phyloP scores from a whole-genome alignment of 2,329 filamentous ascomycete species.

The Emmonsia crescens region DNA sequence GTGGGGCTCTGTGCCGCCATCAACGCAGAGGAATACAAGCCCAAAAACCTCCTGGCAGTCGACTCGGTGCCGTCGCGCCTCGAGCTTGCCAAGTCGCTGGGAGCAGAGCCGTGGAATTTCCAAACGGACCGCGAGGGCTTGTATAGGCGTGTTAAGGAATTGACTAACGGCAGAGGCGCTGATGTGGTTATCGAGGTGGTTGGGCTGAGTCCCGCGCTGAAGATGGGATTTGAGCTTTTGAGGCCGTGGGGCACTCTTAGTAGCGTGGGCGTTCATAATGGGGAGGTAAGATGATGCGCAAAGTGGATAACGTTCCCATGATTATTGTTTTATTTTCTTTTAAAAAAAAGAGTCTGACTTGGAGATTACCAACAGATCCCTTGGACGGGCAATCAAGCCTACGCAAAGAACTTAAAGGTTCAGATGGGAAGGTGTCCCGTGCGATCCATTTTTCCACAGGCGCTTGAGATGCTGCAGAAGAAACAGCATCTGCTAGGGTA shows the following conservation, averaged over 20 bases:
- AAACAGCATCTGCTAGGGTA: conserved; percentile 58
- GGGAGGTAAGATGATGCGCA: conserved; percentile 41
- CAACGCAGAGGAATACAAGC: conserved; percentile 63
- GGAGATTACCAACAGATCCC: conserved; percentile 41
- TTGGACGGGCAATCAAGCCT: conserved; percentile 54
- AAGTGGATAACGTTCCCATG: neutral
- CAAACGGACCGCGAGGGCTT: conserved; percentile 54
- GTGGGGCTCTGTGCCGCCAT: conserved; percentile 77
- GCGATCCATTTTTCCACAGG: conserved; percentile 55
- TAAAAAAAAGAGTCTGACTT: conserved; percentile 1
- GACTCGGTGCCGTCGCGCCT: conserved; percentile 68
- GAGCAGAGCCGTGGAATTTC: conserved; percentile 78
- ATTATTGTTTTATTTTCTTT: neutral
- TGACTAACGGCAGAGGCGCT: conserved; percentile 69
- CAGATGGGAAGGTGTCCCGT: conserved; percentile 72
- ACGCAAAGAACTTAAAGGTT: conserved; percentile 58
- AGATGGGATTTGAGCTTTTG: conserved; percentile 59
- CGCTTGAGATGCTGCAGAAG: conserved; percentile 53
- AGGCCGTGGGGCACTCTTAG: conserved; percentile 63
- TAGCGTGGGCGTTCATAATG: conserved; percentile 67
- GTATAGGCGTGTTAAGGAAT: conserved; percentile 57
- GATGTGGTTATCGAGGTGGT: conserved; percentile 77
- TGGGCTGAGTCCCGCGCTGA: conserved; percentile 56
- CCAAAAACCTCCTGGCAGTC: conserved; percentile 65
- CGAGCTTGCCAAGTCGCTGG: conserved; percentile 59